Base-by-base conservation (phyloP, 176 grass and related monocot genomes). In the Microstegium vimineum region DNA sequence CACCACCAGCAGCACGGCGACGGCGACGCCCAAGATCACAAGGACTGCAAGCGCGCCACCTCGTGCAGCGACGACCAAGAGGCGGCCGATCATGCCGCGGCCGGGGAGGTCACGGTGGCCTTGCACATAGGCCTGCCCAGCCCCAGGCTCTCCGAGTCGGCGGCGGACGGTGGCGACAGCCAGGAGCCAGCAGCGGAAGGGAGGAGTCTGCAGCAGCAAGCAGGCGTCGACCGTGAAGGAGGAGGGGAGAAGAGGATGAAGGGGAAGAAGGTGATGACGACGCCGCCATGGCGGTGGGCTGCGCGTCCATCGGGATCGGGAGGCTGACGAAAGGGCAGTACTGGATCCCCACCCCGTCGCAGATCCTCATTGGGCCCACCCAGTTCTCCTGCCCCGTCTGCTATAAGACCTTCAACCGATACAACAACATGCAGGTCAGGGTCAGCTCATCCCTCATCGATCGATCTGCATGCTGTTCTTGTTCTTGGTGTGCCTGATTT, bases 341-440 rank as follows among this genome's bases (percentile, higher is more conserved):
- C 77, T 94, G 93, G 93, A 94, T 94, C 75, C 93, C 93, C 69
- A 94, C 93, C 1, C 93, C 90, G 5, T 94, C 93, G 35, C 93
- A 94, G 87, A 94, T 94, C 87, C 93, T 94, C 84, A 94, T 94
- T 78, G 93, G 93, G 4, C 93, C 93, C 41, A 94, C 89, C 27
- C 93, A 94, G 87, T 94, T 94, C 85, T 92, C 93, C 10, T 94
- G 93, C 84, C 90, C 93, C 63, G 90, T 94, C 47, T 94, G 93
- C 93, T 71, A 71, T 90, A 94, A 94, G 77, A 94, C 90, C 79
- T 94, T 94, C 90, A 94, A 92, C 79, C 66, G 93, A 88, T 94
- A 94, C 93, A 94, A 94, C 87, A 94, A 94, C 82, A 94, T 94
- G 93, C 93, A 94, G 87, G 93, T 94, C 61, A 3, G 28, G 87